Conservation (phyloP, 2,329 filamentous ascomycete species). For the Aspergillus sp. region DNA sequence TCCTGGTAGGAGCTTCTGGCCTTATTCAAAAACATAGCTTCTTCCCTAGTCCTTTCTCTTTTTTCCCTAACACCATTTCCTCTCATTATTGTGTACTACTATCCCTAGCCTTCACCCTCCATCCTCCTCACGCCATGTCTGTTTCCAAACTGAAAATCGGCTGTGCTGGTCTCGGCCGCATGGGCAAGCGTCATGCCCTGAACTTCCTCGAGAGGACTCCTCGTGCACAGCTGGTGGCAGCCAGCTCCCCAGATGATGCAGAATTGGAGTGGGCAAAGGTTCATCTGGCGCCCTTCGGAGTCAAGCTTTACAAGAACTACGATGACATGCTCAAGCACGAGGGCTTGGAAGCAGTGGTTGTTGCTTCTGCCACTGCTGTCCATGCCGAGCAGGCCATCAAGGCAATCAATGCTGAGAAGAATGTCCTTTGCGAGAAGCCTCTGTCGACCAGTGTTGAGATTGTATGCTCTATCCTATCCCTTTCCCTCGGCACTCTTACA, state of each 20-base stretch:
- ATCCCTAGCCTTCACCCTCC: too few species aligned
- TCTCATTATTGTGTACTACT: too few species aligned
- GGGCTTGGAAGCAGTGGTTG: constrained; percentile 51
- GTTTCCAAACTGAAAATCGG: constrained; percentile 38
- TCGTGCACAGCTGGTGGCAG: constrained; percentile 47
- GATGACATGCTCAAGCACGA: constrained; percentile 55
- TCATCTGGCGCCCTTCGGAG: constrained; percentile 48
- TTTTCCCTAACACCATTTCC: too few species aligned
- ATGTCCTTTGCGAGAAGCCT: constrained; percentile 55
- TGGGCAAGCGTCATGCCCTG: constrained; percentile 47
- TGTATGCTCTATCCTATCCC: constrained; percentile 33
- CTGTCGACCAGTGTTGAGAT: constrained; percentile 54
- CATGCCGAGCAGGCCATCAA: constrained; percentile 56
- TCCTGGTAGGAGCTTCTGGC: too few species aligned
- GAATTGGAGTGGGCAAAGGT: constrained; percentile 49
- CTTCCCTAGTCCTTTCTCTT: too few species aligned
- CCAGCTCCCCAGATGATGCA: constrained; percentile 41
- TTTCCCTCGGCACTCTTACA: not conserved
- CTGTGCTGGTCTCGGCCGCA: constrained; percentile 47
- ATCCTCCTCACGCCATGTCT: constrained; percentile 14
- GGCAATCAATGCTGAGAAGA: constrained; percentile 50
- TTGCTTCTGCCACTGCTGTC: constrained; percentile 52
- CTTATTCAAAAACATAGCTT: too few species aligned
- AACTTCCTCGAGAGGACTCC: constrained; percentile 46
- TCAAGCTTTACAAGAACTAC: constrained; percentile 50